Conservation (phyloP, 495 filamentous ascomycete species). For the Daldinia decipiens region DNA sequence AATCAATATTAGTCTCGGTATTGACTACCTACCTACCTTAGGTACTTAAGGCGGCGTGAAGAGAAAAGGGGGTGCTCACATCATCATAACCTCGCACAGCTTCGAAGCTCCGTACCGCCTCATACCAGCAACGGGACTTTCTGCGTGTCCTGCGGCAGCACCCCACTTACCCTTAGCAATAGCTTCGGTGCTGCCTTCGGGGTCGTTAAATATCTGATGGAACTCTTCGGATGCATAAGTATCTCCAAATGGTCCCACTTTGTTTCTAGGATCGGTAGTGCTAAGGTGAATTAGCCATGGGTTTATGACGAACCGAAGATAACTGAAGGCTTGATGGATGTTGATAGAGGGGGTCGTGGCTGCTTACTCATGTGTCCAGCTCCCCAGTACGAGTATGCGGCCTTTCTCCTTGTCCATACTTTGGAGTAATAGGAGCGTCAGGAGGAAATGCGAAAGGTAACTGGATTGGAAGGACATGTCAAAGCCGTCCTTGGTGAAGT, state of each 20-base stretch:
- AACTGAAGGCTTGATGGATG: not conserved
- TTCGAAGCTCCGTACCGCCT: slow-evolving; percentile 56
- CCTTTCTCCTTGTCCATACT: slow-evolving; percentile 57
- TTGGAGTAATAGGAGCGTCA: slow-evolving; percentile 56
- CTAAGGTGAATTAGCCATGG: slow-evolving; percentile 15
- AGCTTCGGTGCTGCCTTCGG: slow-evolving; percentile 40
- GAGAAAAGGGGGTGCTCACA: slow-evolving; percentile 36
- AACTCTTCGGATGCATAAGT: slow-evolving; percentile 44
- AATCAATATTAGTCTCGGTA: slow-evolving; percentile 6
- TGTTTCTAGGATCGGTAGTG: slow-evolving; percentile 43
- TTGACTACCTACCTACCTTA: not conserved
- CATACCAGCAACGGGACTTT: slow-evolving; percentile 37
- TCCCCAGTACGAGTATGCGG: slow-evolving; percentile 56
- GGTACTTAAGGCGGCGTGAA: not conserved
- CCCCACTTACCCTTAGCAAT: slow-evolving; percentile 54
- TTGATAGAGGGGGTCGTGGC: not conserved
- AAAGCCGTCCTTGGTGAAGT: slow-evolving; percentile 52
- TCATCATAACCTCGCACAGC: slow-evolving; percentile 53
- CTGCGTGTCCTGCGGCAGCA: slow-evolving; percentile 33
- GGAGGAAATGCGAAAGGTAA: slow-evolving; percentile 57
- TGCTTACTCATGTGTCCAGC: slow-evolving; percentile 56
- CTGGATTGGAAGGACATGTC: slow-evolving; percentile 60
- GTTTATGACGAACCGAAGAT: not conserved
- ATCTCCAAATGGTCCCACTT: slow-evolving; percentile 11
- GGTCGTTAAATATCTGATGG: slow-evolving; percentile 45